These are phyloP conservation scores for Wickerhamomyces sp. DNA, from an alignment of 1,139 yeast genomes.

Conservation along the genomic window DNA sequence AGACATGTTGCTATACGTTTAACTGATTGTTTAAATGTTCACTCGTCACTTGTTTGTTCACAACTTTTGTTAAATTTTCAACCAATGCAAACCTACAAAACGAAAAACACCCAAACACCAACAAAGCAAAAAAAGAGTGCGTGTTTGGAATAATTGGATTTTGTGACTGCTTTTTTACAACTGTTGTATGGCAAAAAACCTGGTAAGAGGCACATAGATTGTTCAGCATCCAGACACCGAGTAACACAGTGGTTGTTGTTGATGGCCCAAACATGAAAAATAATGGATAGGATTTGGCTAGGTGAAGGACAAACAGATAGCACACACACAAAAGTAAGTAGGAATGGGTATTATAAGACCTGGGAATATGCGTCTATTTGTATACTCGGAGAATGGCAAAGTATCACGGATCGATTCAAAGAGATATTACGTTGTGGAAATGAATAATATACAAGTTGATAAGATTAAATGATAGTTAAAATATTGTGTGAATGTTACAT, in stretches of 20 bases:
- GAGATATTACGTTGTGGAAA: too few species aligned
- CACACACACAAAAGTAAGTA: slow-evolving; percentile 9
- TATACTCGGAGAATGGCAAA: too few species aligned
- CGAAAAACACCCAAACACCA: slow-evolving; percentile 4
- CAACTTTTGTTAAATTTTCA: slow-evolving; percentile 7
- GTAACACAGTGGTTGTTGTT: background rate
- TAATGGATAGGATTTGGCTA: too few species aligned
- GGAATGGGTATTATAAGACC: background rate
- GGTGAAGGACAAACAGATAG: too few species aligned
- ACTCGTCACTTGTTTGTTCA: background rate
- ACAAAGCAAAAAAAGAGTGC: background rate
- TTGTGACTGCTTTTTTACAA: background rate
- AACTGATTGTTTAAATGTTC: background rate
- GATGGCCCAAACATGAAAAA: slow-evolving; percentile 1
- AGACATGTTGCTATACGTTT: slow-evolving; percentile 20
- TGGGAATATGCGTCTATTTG: too few species aligned
- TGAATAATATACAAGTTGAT: too few species aligned
- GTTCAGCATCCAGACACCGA: slow-evolving; percentile 1
- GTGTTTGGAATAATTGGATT: background rate
- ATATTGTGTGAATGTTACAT: too few species aligned
- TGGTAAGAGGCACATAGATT: background rate
- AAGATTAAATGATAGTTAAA: too few species aligned
- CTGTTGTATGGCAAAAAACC: background rate
- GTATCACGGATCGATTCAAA: too few species aligned
- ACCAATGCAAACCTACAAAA: background rate